Evolutionary conservation across 2,329 filamentous ascomycete species (phyloP).

Genomic region (Xylaria hypoxylon): DNA sequence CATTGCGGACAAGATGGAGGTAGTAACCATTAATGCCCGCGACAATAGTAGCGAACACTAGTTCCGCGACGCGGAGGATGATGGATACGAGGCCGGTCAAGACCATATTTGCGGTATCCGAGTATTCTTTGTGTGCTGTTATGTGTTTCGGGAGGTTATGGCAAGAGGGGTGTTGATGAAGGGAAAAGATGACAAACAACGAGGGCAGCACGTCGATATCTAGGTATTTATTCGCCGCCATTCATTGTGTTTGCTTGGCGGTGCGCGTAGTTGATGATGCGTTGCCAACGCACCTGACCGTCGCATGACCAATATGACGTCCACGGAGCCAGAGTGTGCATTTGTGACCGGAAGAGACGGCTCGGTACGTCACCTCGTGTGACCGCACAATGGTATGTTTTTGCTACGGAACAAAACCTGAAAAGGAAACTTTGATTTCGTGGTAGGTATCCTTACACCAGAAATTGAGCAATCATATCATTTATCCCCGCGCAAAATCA

Average conservation of each 20-base stretch:
- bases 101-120: slow-evolving; percentile 56
- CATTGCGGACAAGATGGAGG: slow-evolving; percentile 63
- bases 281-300: slow-evolving; percentile 29
- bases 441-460: background rate
- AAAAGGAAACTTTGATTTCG: background rate
- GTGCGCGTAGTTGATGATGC: slow-evolving; percentile 20
- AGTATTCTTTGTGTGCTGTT: slow-evolving; percentile 6
- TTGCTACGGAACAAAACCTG: background rate
- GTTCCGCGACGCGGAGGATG: slow-evolving; percentile 69
- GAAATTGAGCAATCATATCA: slow-evolving; percentile 8
- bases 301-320: slow-evolving; percentile 35
- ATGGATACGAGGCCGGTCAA: slow-evolving; percentile 67
- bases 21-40: slow-evolving; percentile 76
- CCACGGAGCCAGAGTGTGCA: slow-evolving; percentile 10
- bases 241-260: background rate
- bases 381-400: background rate
- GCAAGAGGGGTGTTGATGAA: background rate
- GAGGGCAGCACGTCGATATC: slow-evolving; percentile 3
- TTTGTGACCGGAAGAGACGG: slow-evolving; percentile 14
- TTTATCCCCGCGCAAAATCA: background rate
- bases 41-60: slow-evolving; percentile 78
- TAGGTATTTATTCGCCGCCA: slow-evolving; percentile 30
- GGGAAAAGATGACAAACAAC: background rate
- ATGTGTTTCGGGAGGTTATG: background rate
- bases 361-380: slow-evolving; percentile 14